A percentile compares a stretch with the other conserved stretches of the same genome.
phyloP scores from a whole-genome alignment of 2,329 filamentous ascomycete species.

The Arthrobotrys musiformis region DNA sequence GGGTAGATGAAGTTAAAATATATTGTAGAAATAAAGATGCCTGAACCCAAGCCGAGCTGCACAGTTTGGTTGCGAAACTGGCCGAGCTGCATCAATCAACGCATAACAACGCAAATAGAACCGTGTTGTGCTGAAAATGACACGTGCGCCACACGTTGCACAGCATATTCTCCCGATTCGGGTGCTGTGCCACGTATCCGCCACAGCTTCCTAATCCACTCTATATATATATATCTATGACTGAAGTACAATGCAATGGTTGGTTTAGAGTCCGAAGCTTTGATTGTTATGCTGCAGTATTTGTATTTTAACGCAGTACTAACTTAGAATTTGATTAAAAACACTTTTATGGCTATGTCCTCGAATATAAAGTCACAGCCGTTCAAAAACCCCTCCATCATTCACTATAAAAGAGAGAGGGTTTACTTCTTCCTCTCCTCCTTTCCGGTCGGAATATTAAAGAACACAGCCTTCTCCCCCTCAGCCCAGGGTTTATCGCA shows the following conservation, averaged over 20 bases:
- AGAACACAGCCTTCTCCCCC: conserved; percentile 72
- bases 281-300: no score
- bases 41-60: no score
- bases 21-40: no score
- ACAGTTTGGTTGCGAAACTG: no score
- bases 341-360: neutral
- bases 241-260: no score
- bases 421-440: conserved; percentile 41
- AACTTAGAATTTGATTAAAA: neutral
- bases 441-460: conserved; percentile 72
- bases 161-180: neutral
- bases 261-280: no score
- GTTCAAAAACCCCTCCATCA: no score
- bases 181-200: neutral
- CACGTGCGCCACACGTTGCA: neutral
- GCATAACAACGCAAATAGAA: neutral
- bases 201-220: neutral
- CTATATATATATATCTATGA: neutral
- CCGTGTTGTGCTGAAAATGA: neutral
- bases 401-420: neutral
- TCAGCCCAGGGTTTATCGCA: conserved; percentile 75
- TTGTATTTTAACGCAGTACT: neutral
- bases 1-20: no score
- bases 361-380: no score
- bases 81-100: no score